Evolutionary conservation across 2,329 filamentous ascomycete genomes (phyloP), one percentile per base, ranked within the genome.

Genomic region (Colletotrichum liaoningense): DNA sequence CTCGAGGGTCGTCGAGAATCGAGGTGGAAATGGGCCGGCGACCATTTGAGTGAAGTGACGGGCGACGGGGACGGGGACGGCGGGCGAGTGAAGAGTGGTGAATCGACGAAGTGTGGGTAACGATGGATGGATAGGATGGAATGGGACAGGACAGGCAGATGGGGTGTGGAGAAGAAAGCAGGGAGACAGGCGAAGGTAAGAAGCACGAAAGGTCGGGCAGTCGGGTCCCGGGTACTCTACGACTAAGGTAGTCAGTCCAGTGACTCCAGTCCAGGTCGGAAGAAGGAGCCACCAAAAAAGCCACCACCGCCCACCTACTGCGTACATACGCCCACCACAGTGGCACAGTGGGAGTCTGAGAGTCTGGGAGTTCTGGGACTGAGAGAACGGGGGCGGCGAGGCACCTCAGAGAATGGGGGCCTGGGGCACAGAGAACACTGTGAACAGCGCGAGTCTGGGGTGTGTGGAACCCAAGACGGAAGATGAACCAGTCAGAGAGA

Each of bases 91-190:
- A 67, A 60, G 62, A 67, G 57, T 68, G 60, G 69, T 72, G 69
- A 74, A 70, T 64, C 69, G 72, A 73, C 64, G 30, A 75, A 71
- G 72, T 75, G 74, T 75, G 74, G 74, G 68, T 75, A 75, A 75
- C 63, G 72, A 68, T 74, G 63, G 67, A 71, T 26, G 70, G 67
- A 62, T 72, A 58, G 54, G 66, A 66, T 62, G 66, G 67, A 24
- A 58, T 65, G 69, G 69, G 60, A 56, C 24, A 38, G 52, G 63
- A 62, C 55, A 56, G 69, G 67, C 59, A 59, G 67, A 67, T 57
- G 68, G 65, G 72, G 73, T 70, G 73, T 69, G 73, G 70, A 74
- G 73, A 71, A 70, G 55, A 66, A 54, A 71, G 71, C 71, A 66
- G 69, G 73, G 73, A 74, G 69, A 69, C 62, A 38, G 69, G 63